A percentile compares a stretch with the other conserved stretches of the same genome.
Evolutionary conservation across 495 filamentous ascomycete species (phyloP).

Genomic region (Lasiosphaeriaceae sp.): DNA sequence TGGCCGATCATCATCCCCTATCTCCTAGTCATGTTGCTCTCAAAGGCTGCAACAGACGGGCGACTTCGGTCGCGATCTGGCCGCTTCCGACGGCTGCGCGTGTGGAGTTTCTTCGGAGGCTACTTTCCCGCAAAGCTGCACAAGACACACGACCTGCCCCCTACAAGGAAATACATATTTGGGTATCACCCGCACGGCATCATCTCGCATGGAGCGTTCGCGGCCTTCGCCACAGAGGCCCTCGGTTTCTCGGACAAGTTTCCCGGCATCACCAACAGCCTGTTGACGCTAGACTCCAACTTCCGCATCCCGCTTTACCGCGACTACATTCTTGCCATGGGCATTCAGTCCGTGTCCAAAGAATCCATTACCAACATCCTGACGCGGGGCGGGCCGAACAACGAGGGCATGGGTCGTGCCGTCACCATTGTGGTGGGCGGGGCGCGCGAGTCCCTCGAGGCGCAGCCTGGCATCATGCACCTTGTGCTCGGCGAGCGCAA

Average conservation of each 20-base stretch:
- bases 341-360: constrained; percentile 81
- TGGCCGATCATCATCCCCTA: constrained; percentile 95
- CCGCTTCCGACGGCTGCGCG: constrained; percentile 63
- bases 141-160: constrained; percentile 71
- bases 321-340: constrained; percentile 84
- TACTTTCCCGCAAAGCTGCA: constrained; percentile 91
- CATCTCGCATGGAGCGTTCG: constrained; percentile 92
- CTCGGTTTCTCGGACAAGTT: constrained; percentile 86
- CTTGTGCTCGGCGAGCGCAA: constrained; percentile 79
- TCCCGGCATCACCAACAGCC: constrained; percentile 90
- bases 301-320: constrained; percentile 92
- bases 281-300: constrained; percentile 89
- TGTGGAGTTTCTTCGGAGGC: constrained; percentile 86
- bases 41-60: constrained; percentile 69
- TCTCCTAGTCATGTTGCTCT: constrained; percentile 76
- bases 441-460: constrained; percentile 85
- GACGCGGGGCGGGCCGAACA: constrained; percentile 67
- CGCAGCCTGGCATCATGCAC: constrained; percentile 66
- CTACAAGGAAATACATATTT: constrained; percentile 93
- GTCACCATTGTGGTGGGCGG: constrained; percentile 96
- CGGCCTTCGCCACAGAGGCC: constrained; percentile 86
- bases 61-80: constrained; percentile 67
- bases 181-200: constrained; percentile 98
- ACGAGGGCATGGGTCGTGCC: constrained; percentile 87
- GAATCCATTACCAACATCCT: constrained; percentile 88